Conservation (phyloP, 257 asterid genomes). For the Verbena officinalis region DNA sequence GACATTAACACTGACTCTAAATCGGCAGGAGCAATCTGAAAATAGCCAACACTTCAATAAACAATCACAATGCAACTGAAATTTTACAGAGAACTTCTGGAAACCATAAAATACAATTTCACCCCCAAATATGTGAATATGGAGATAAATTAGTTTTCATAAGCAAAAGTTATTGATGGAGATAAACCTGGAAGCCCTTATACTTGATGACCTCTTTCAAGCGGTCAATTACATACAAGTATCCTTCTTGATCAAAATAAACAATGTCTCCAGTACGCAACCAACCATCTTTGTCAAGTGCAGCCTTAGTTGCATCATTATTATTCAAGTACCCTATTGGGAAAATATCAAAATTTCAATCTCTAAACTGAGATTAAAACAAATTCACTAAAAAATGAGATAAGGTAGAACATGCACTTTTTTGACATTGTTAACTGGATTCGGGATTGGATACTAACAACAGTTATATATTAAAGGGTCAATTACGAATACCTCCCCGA, state of each 20-base stretch:
- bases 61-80: not conserved
- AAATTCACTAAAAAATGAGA: not conserved
- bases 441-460: too few species aligned
- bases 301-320: constrained; percentile 52
- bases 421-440: not conserved
- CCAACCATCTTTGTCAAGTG: constrained; percentile 77
- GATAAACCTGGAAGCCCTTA: constrained; percentile 83
- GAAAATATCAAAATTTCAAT: constrained; percentile 20
- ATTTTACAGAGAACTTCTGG: not conserved
- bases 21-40: constrained; percentile 94
- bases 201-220: constrained; percentile 86
- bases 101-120: not conserved
- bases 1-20: constrained; percentile 63
- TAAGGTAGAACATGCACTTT: not conserved
- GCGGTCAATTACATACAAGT: constrained; percentile 70
- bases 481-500: too few species aligned
- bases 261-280: constrained; percentile 85
- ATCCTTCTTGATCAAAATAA: constrained; percentile 77
- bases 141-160: not conserved
- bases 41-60: constrained; percentile 16
- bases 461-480: too few species aligned
- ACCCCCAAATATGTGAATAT: not conserved
- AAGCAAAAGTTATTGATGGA: not conserved
- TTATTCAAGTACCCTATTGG: constrained; percentile 70
- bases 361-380: constrained; percentile 13